Conservation (phyloP, 208 protist genomes). For the Spongospora subterranea region DNA sequence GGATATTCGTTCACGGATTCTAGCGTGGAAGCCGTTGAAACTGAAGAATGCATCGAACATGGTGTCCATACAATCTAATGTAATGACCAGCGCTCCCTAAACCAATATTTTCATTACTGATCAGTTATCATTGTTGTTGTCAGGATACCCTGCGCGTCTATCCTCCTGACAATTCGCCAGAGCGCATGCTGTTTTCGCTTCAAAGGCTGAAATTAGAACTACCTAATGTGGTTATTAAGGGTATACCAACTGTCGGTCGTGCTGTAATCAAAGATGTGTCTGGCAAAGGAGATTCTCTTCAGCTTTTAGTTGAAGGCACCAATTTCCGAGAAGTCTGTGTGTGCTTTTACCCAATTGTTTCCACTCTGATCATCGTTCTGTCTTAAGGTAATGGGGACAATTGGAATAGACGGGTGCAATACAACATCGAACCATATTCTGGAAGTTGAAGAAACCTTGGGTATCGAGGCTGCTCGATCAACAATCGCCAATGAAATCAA, state of each 20-base stretch:
- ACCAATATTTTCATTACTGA: neutral
- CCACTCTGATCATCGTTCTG: neutral
- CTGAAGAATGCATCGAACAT: constrained; percentile 8
- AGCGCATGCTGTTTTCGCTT: constrained; percentile 57
- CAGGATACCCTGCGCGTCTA: constrained; percentile 55
- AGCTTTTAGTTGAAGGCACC: constrained; percentile 75
- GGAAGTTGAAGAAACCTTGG: constrained; percentile 83
- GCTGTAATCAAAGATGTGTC: constrained; percentile 88
- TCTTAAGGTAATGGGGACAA: constrained; percentile 88
- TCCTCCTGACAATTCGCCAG: neutral
- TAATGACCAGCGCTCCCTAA: neutral
- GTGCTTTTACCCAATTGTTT: neutral
- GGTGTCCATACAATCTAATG: neutral
- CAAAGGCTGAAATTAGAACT: constrained; percentile 63
- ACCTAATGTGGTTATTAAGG: constrained; percentile 80
- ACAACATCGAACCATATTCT: constrained; percentile 96
- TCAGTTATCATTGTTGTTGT: neutral
- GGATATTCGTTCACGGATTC: neutral
- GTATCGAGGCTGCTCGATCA: constrained; percentile 94
- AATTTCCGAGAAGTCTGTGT: constrained; percentile 70
- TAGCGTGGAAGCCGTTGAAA: constrained; percentile 36
- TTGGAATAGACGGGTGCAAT: constrained; percentile 79
- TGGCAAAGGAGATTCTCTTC: constrained; percentile 64
- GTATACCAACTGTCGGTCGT: constrained; percentile 88
- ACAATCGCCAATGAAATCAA: constrained; percentile 96